These are phyloP conservation scores for Macrocybe gigantea DNA, from an alignment of 768 basidiomycete species.

Conservation along the genomic window DNA sequence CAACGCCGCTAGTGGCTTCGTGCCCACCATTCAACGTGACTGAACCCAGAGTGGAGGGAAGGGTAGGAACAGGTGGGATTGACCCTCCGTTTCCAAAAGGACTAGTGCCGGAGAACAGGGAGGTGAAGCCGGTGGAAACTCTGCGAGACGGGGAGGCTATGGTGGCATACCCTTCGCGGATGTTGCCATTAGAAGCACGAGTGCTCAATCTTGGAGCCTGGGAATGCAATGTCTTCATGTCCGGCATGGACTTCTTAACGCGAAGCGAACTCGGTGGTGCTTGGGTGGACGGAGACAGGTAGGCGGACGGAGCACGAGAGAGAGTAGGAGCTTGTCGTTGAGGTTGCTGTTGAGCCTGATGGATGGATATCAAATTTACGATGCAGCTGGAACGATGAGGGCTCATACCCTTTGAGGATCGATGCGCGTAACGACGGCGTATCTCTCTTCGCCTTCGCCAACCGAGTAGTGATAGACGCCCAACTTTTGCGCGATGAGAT, in stretches of 20 bases:
- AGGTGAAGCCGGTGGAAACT: conserved; percentile 62
- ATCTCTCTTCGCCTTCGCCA: conserved; percentile 88
- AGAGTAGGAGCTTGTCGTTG: conserved; percentile 48
- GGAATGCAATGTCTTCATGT: conserved; percentile 83
- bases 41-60: conserved; percentile 53
- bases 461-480: conserved; percentile 93
- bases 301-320: conserved; percentile 78
- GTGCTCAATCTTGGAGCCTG: conserved; percentile 75
- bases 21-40: conserved; percentile 39
- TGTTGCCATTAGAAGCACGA: conserved; percentile 84
- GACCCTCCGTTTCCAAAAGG: conserved; percentile 33
- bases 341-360: conserved; percentile 31
- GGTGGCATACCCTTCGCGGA: conserved; percentile 81
- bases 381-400: conserved; percentile 7
- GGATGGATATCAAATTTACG: conserved; percentile 7
- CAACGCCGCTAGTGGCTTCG: conserved; percentile 47
- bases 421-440: conserved; percentile 90
- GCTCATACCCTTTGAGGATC: conserved; percentile 72
- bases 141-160: conserved; percentile 81
- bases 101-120: conserved; percentile 58
- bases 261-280: conserved; percentile 57
- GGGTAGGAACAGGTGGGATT: conserved; percentile 75
- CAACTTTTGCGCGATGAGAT: conserved; percentile 93
- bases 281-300: conserved; percentile 53
- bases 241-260: conserved; percentile 98